phyloP scores from a whole-genome alignment of 805 yeast genomes.

The Jamesozyma lodderae region DNA sequence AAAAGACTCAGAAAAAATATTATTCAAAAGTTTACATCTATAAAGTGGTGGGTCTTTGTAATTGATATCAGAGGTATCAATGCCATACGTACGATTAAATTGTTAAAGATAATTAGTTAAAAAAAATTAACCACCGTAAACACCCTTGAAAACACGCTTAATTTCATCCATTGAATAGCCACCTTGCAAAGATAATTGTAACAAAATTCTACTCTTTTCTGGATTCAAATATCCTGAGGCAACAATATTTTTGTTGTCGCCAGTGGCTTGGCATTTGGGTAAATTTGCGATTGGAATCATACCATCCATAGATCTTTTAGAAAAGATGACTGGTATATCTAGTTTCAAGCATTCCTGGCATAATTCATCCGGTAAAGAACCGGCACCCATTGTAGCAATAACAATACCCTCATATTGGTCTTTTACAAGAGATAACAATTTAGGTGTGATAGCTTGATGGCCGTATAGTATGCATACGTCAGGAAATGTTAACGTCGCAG shows the following conservation, averaged over 20 bases:
- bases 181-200: slow-evolving; percentile 46
- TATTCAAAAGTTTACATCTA: too few relatives aligned
- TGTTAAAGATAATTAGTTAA: too few relatives aligned
- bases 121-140: slow-evolving; percentile 45
- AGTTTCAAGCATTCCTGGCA: slow-evolving; percentile 35
- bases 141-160: slow-evolving; percentile 40
- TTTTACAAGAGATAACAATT: slow-evolving; percentile 39
- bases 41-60: too few relatives aligned
- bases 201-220: slow-evolving; percentile 49
- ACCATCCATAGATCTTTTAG: slow-evolving; percentile 63
- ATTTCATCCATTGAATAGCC: slow-evolving; percentile 34
- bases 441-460: slow-evolving; percentile 50
- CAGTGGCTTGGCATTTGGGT: slow-evolving; percentile 32
- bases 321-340: slow-evolving; percentile 48
- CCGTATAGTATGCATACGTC: slow-evolving; percentile 48
- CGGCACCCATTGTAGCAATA: slow-evolving; percentile 66
- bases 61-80: too few relatives aligned
- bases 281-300: slow-evolving; percentile 49
- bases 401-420: slow-evolving; percentile 47
- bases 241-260: slow-evolving; percentile 34
- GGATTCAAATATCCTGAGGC: slow-evolving; percentile 63
- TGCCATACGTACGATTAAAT: too few relatives aligned
- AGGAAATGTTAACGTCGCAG: slow-evolving; percentile 16
- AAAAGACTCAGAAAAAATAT: too few relatives aligned
- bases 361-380: slow-evolving; percentile 46